Evolutionary conservation across 768 basidiomycete species (phyloP).

Genomic region (Steccherinum ochraceum): DNA sequence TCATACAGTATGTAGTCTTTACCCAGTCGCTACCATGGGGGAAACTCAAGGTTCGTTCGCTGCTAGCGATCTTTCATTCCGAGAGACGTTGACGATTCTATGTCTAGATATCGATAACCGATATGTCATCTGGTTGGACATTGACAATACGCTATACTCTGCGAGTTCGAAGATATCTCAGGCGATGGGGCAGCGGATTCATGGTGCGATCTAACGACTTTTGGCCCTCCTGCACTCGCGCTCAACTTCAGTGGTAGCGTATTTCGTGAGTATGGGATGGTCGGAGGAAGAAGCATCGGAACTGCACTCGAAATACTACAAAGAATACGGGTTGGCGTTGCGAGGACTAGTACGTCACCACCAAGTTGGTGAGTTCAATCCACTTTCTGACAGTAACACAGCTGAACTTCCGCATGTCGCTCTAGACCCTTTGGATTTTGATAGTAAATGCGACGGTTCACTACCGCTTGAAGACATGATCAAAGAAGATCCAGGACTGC

Average conservation of each 20-base stretch:
- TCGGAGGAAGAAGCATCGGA: conserved; percentile 59
- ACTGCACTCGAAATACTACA: conserved; percentile 70
- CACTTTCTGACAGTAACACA: background rate
- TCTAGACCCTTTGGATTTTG: conserved; percentile 78
- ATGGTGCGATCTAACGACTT: conserved; percentile 46
- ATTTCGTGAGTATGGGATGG: conserved; percentile 69
- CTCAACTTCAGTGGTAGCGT: conserved; percentile 38
- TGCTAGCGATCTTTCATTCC: too few species aligned
- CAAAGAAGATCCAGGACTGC: conserved; percentile 51
- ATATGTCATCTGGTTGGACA: conserved; percentile 71
- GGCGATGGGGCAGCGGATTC: conserved; percentile 75
- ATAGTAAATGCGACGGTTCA: conserved; percentile 76
- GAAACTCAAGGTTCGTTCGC: too few species aligned
- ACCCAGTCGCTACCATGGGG: too few species aligned
- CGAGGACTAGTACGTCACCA: conserved; percentile 75
- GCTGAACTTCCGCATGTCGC: conserved; percentile 1
- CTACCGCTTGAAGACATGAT: conserved; percentile 80
- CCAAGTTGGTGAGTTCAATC: conserved; percentile 49
- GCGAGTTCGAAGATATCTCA: conserved; percentile 67
- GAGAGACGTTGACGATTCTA: too few species aligned
- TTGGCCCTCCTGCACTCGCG: background rate
- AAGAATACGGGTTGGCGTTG: conserved; percentile 75
- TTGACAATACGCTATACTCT: conserved; percentile 86
- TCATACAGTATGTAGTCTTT: too few species aligned
- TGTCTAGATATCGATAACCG: conserved; percentile 44